Base-by-base conservation (phyloP, 129 eudicot genomes). In the Silybum marianum region DNA sequence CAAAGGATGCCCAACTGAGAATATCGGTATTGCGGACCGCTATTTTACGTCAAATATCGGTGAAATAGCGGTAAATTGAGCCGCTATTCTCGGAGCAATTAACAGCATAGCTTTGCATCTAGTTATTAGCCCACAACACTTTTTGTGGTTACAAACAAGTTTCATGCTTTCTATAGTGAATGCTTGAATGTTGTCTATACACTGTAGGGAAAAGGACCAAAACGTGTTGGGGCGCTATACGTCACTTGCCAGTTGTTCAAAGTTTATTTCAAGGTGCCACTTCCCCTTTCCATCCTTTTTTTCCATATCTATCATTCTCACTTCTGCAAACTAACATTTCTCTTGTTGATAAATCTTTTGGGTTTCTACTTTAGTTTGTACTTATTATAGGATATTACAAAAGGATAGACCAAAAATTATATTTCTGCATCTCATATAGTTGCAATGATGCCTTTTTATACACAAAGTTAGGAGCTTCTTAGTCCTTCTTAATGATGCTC, bases 211-310 rank as follows among this genome's bases (percentile, higher is more conserved):
- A 95, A 95, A 90, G 99, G 99, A 46, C 89, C 98, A 68, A 95
- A 95, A 84, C 99, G 98, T 84, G 95, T 95, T 75, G 99, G 99
- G 78, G 99, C 99, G 8, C 83, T 95, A 42, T 90, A 95, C 70
- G 98, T 95, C 84, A 93, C 99, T 54, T 95, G 99, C 88, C 99
- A 95, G 75, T 81, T 95, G 77, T 95, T 95, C 81, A 95, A 95
- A 87, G 91, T 91, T 28, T 95, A 95, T 91, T 95, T 95, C 90
- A 92, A 95, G 95, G 95, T 90, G 71, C 74, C 60, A 18, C 23
- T 34, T 40, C 68, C 16, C 54, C 67, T 73, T 46, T 48, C 46
- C 14, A 13, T 30, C 24, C 76, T 69, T 25, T n/a, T 51, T 62
- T 32, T 21, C 16, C 21, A 58, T 60, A 22, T 36, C 19, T 19